Base-by-base conservation (phyloP, 2,329 filamentous ascomycete genomes). In the Ascocoryne sarcoides region DNA sequence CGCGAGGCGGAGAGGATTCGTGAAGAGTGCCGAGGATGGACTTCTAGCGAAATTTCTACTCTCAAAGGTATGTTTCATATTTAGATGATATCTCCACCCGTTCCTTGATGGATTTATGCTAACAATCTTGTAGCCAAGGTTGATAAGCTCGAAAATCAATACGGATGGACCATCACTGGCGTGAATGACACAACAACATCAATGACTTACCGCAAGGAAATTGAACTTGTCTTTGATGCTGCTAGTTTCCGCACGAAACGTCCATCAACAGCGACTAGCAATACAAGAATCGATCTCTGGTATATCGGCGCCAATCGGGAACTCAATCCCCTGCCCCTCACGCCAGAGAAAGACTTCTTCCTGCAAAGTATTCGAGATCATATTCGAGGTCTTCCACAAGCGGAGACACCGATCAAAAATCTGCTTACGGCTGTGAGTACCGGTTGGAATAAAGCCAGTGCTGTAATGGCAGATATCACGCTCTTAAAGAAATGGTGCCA, bases 11-110 rank as follows among this genome's bases (percentile, higher is more conserved):
- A 95, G 60, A 80, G 79, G 48, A 70, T 93, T 18, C 76, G 84
- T 46, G 88, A 95, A 59, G 84, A 94, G 55, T 94, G 84, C 59
- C 79, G 89, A 39, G 89, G 90, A 29, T 95, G 89, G 82, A 90
- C 82, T 42, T 76, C 81, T 38, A 79, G 73, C 19, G 92, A 96
- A 62, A 85, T 96, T 48, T 74, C 74, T 48, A 67, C 69, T 29
- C 68, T 94, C n/a, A 88, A 89, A 72, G 75, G 84, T 85, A 70
- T 58, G 67, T 56, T 16, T 14, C 16, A n/a, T 20, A 16, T 23
- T 23, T 32, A 18, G 12, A 10, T 14, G 15, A 28, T 29, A 26
- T 26, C 12, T 7, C n/a, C n/a, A n/a, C n/a, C n/a, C n/a, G n/a
- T n/a, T n/a, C n/a, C n/a, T n/a, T 16, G 7, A 10, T 14, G 10